Conservation (phyloP, 192 early-diverging fungal genomes). For the Coemansia sp. region DNA sequence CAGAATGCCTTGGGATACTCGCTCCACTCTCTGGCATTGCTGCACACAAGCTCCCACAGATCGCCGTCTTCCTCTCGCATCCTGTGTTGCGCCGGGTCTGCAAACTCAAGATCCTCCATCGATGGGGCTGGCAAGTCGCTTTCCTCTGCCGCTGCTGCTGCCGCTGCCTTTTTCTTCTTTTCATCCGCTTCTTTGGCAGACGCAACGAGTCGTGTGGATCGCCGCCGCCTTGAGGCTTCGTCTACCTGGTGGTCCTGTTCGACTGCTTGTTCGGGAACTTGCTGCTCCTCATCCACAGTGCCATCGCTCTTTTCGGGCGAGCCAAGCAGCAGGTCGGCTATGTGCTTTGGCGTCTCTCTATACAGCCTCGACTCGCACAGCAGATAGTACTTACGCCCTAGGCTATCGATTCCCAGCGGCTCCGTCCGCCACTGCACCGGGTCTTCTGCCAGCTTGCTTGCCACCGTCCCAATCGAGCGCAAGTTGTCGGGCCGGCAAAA, state of each 20-base stretch:
- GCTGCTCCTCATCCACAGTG: neutral
- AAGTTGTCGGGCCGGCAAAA: conserved; percentile 21
- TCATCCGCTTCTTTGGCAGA: neutral
- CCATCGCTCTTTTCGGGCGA: neutral
- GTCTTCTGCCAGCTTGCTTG: neutral
- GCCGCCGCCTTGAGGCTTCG: conserved; percentile 4
- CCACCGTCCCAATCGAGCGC: conserved; percentile 7
- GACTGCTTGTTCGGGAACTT: neutral
- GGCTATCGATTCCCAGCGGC: conserved; percentile 18
- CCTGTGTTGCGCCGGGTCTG: conserved; percentile 24
- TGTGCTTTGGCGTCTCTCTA: conserved; percentile 19
- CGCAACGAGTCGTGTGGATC: conserved; percentile 15
- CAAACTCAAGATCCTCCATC: conserved; percentile 11
- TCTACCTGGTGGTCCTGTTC: neutral
- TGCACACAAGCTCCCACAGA: conserved; percentile 43
- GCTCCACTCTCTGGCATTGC: conserved; percentile 21
- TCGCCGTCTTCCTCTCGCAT: conserved; percentile 37
- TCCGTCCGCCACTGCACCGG: conserved; percentile 13
- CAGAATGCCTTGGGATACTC: conserved; percentile 7
- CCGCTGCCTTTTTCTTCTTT: conserved; percentile 5
- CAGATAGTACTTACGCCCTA: conserved; percentile 33
- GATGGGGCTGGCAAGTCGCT: neutral
- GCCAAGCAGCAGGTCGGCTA: conserved; percentile 27
- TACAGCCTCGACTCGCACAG: conserved; percentile 32
- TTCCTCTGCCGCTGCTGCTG: neutral